Evolutionary conservation across 768 basidiomycete species (phyloP).

Genomic region (Kondoa subrosea): DNA sequence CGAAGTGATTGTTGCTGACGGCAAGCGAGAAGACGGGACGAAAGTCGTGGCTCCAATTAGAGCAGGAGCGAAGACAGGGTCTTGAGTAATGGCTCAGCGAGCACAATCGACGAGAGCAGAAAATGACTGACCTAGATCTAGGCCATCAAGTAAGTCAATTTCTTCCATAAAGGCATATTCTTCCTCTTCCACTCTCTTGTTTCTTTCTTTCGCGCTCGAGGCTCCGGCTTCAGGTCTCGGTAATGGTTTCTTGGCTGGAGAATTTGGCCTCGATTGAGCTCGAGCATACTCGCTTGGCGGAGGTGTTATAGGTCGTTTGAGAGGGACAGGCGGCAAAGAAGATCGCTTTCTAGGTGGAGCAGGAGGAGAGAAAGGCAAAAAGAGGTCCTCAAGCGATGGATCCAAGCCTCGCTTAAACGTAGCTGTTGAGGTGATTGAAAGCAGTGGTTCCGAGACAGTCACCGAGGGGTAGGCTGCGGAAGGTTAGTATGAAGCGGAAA

Average conservation of each 20-base stretch:
- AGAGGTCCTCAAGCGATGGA: not conserved
- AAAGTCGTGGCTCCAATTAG: not conserved
- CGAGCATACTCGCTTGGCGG: not conserved
- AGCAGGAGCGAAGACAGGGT: not conserved
- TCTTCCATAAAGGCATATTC: not conserved
- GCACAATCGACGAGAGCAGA: not conserved
- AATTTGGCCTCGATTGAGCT: not conserved
- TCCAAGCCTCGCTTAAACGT: conserved; percentile 4
- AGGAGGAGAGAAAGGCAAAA: not conserved
- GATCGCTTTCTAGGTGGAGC: not conserved
- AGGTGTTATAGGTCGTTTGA: not conserved
- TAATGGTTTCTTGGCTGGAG: not conserved
- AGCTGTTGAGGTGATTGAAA: not conserved
- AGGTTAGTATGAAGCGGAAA: too few species aligned
- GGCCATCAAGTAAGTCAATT: not conserved
- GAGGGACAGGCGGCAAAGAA: not conserved
- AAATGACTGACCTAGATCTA: not conserved
- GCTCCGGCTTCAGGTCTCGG: not conserved
- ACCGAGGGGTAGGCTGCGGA: conserved; percentile 1
- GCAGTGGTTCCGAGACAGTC: not conserved
- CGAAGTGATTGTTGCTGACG: not conserved
- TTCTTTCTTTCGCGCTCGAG: not conserved
- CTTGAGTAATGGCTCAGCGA: not conserved
- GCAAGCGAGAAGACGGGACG: conserved; percentile 3
- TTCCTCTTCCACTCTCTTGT: not conserved